Evolutionary conservation across 2,329 filamentous ascomycete genomes (phyloP).

Genomic region (Sclerotinia trifoliorum): DNA sequence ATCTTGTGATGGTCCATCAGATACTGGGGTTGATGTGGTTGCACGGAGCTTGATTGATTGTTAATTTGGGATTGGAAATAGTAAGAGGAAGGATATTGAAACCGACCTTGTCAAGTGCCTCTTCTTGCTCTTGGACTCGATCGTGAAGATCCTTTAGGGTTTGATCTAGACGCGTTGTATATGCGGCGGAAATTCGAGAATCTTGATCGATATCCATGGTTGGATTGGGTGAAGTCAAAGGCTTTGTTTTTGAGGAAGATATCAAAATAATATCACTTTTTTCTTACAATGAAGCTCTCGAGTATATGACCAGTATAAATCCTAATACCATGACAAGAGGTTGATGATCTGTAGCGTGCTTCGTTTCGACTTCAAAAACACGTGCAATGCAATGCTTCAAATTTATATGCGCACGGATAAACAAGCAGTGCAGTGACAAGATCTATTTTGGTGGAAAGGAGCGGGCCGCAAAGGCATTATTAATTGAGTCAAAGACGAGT

Average conservation of each 20-base stretch:
- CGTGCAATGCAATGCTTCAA: background rate
- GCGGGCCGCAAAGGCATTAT: background rate
- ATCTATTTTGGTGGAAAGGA: background rate
- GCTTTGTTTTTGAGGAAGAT: background rate
- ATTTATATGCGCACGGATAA: slow-evolving; percentile 9
- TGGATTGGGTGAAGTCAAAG: background rate
- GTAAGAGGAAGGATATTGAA: background rate
- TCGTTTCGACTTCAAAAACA: background rate
- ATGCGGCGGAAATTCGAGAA: slow-evolving; percentile 43
- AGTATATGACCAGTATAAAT: background rate
- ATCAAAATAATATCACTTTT: no score
- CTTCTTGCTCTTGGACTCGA: slow-evolving; percentile 54
- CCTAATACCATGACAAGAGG: background rate
- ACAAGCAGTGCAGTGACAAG: background rate
- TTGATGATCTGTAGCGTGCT: background rate
- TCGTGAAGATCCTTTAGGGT: slow-evolving; percentile 66
- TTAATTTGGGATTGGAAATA: slow-evolving; percentile 21
- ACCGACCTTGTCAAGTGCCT: slow-evolving; percentile 48
- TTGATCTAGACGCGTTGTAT: slow-evolving; percentile 59
- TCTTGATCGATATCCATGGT: slow-evolving; percentile 25
- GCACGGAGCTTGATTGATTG: slow-evolving; percentile 34
- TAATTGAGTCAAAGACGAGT: background rate
- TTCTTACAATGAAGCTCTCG: background rate
- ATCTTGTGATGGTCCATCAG: slow-evolving; percentile 37
- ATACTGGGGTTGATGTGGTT: slow-evolving; percentile 29